Evolutionary conservation across 495 filamentous ascomycete genomes (phyloP), one percentile per base, ranked within the genome.

Genomic region (Copromyces sp.): DNA sequence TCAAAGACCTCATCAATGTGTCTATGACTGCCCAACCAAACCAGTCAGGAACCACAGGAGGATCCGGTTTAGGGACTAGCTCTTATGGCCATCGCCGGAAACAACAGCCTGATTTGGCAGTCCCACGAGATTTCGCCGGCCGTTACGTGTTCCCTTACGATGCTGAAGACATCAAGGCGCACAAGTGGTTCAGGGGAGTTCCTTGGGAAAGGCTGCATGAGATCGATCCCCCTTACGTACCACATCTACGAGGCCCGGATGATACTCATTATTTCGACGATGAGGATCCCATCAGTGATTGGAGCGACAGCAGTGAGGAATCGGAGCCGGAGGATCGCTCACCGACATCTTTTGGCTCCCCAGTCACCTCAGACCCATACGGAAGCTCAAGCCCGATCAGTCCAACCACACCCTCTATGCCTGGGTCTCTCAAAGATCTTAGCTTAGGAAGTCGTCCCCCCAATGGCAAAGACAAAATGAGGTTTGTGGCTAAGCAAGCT

Each of bases 211-310:
- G 84, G 0, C 81, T 93, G 38, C 93, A 94, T 76, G 77, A 87
- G 17, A 84, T 87, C 69, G 80, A 83, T 41, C 93, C 95, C 12
- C 95, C 94, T 5, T 91, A 93, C 74, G 84, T 96, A 7, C 95
- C 95, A 45, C 80, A 80, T 32, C 89, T 97, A 39, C 85, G 83
- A 40, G 83, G 85, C 35, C 85, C 87, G 76, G 93, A 95, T 72
- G 93, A 97, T 74, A 97, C 94, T 14, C 90, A 92, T 72, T 97
- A 97, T 78, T 97, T 97, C 74, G 92, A 96, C 69, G 91, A 95
- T 69, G 90, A 91, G 74, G 89, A 90, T 44, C 82, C 88, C n/a
- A 86, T 92, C 71, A 89, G 85, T 42, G 85, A 87, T 73, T 86
- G 83, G 79, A 85, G 81, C 8, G 82, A 83, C 40, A 80, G 76